A percentile compares a stretch with the other conserved stretches of the same genome.
Conservation (phyloP, 495 filamentous ascomycete species). For the Penicillium chermesinum region DNA sequence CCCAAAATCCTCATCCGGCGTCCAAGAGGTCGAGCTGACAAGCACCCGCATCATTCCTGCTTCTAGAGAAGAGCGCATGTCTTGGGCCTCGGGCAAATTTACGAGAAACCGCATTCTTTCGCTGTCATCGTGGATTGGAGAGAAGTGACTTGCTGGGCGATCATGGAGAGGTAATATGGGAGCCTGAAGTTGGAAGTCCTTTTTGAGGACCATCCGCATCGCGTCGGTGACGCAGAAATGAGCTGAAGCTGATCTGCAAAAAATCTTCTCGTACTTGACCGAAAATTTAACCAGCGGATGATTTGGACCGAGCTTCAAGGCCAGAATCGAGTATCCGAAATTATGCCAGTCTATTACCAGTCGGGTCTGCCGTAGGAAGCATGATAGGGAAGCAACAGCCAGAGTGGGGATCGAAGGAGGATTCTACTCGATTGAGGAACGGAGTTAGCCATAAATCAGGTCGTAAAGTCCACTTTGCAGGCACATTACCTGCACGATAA, state of each 20-base stretch:
- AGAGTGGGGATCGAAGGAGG: conserved; percentile 93
- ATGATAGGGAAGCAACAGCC: conserved; percentile 63
- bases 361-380: conserved; percentile 70
- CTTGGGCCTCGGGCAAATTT: conserved; percentile 52
- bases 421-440: conserved; percentile 53
- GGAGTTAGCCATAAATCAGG: neutral
- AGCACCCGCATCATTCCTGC: conserved; percentile 57
- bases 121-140: conserved; percentile 50
- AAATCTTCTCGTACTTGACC: conserved; percentile 65
- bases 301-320: conserved; percentile 51
- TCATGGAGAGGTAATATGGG: conserved; percentile 79
- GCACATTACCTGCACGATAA: conserved; percentile 64
- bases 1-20: conserved; percentile 90
- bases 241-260: conserved; percentile 62
- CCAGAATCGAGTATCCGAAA: conserved; percentile 93
- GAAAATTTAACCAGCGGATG: conserved; percentile 77
- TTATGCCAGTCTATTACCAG: conserved; percentile 99
- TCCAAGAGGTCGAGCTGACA: conserved; percentile 94
- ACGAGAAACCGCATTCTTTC: conserved; percentile 55
- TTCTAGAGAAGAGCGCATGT: conserved; percentile 52
- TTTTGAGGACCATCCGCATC: conserved; percentile 70
- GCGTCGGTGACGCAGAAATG: conserved; percentile 86
- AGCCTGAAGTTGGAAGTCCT: conserved; percentile 55
- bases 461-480: neutral
- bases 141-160: conserved; percentile 76